phyloP scores from a whole-genome alignment of 2,329 filamentous ascomycete genomes.

The Penicillium sp. region DNA sequence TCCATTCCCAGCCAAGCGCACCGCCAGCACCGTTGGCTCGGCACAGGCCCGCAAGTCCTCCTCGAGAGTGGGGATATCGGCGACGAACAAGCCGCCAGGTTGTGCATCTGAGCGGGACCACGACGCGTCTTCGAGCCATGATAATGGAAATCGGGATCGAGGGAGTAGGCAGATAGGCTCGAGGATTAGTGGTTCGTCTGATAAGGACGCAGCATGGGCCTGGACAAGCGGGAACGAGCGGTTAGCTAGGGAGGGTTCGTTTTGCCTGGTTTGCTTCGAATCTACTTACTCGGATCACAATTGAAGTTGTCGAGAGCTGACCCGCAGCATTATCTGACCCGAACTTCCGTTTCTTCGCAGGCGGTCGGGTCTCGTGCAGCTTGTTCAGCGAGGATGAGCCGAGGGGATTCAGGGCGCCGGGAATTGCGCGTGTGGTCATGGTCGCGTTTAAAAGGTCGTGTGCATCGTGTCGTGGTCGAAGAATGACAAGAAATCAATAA shows the following conservation, averaged over 20 bases:
- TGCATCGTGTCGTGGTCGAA: constrained; percentile 22
- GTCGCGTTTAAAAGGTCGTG: constrained; percentile 29
- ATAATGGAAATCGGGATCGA: constrained; percentile 40
- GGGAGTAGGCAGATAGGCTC: constrained; percentile 40
- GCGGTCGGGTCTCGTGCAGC: constrained; percentile 29
- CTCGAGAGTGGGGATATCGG: constrained; percentile 42
- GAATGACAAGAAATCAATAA: constrained; percentile 8
- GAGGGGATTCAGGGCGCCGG: constrained; percentile 38
- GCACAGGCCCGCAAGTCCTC: constrained; percentile 22
- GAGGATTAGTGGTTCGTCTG: constrained; percentile 38
- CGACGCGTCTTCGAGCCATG: constrained; percentile 42
- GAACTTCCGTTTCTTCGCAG: constrained; percentile 40
- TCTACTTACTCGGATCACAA: constrained; percentile 38
- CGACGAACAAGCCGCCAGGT: constrained; percentile 40
- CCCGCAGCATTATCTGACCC: constrained; percentile 20
- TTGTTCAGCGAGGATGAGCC: constrained; percentile 37
- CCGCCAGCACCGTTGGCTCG: constrained; percentile 37
- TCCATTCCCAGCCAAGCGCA: constrained; percentile 32
- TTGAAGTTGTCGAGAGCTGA: constrained; percentile 25
- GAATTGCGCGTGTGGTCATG: constrained; percentile 41
- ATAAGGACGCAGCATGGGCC: constrained; percentile 40
- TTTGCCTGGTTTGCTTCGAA: background rate
- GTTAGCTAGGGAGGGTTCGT: constrained; percentile 2
- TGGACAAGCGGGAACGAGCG: constrained; percentile 14
- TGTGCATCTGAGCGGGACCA: constrained; percentile 32